A percentile compares a stretch with the other conserved stretches of the same genome.
Conservation (phyloP, 2,329 filamentous ascomycete species). For the Triangularia setosa region DNA sequence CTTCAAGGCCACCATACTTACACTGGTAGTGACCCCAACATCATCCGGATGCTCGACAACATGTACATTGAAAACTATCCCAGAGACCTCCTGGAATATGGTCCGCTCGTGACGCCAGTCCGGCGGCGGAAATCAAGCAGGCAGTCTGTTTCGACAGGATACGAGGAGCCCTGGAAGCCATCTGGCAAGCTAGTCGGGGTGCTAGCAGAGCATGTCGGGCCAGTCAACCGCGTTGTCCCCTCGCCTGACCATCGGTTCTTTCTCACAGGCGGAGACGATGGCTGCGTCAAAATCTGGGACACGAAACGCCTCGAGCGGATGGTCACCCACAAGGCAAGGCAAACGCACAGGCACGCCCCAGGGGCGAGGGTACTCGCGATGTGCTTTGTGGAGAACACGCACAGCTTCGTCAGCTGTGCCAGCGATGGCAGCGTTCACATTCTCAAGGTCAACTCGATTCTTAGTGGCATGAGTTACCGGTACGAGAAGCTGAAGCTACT, state of each 20-base stretch:
- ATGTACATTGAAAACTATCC: conserved; percentile 75
- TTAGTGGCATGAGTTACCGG: conserved; percentile 51
- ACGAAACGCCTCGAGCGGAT: conserved; percentile 85
- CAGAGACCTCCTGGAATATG: conserved; percentile 65
- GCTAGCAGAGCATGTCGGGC: conserved; percentile 80
- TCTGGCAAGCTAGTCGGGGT: conserved; percentile 80
- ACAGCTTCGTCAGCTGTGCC: conserved; percentile 87
- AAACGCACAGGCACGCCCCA: conserved; percentile 72
- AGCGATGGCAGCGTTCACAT: conserved; percentile 88
- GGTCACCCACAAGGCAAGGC: conserved; percentile 78
- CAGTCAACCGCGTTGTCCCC: conserved; percentile 75
- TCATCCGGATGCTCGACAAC: conserved; percentile 71
- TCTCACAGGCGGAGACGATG: conserved; percentile 87
- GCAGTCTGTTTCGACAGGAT: conserved; percentile 44
- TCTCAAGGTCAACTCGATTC: conserved; percentile 66
- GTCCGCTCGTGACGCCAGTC: conserved; percentile 71
- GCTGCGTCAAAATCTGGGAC: conserved; percentile 90
- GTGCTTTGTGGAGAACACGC: conserved; percentile 89
- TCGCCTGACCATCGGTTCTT: conserved; percentile 94
- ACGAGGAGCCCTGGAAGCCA: conserved; percentile 71
- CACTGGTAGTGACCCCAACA: conserved; percentile 68
- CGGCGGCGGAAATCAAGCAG: conserved; percentile 50
- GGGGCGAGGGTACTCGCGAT: conserved; percentile 73
- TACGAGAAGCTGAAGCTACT: conserved; percentile 76
- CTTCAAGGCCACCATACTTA: conserved; percentile 75